Percentiles rank a stretch among this genome's conserved stretches.
Conservation (phyloP, 1,139 yeast genomes). For the Wickerhamomyces sp. region DNA sequence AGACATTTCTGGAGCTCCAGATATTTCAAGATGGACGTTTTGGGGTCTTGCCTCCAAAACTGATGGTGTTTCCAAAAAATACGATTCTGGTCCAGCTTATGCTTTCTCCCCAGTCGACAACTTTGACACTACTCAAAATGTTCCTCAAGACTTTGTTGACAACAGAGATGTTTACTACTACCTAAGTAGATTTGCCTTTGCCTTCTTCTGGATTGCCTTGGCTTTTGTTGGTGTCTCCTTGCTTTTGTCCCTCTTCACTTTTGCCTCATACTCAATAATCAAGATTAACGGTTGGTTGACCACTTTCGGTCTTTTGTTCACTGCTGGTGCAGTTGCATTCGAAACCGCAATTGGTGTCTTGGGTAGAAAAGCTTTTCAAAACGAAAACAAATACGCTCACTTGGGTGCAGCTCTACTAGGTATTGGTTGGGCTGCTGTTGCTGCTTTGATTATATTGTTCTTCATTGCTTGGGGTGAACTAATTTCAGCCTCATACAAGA, state of each 20-base stretch:
- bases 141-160: conserved; percentile 51
- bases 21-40: conserved; percentile 66
- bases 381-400: conserved; percentile 36
- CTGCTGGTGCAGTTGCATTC: conserved; percentile 55
- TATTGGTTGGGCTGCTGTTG: conserved; percentile 66
- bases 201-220: conserved; percentile 57
- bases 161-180: conserved; percentile 60
- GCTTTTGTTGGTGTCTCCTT: conserved; percentile 48
- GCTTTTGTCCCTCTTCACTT: conserved; percentile 34
- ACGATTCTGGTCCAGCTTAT: conserved; percentile 46
- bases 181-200: conserved; percentile 66
- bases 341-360: conserved; percentile 65
- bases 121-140: conserved; percentile 43
- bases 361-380: conserved; percentile 59
- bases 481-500: conserved; percentile 33
- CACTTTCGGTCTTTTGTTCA: conserved; percentile 46
- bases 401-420: conserved; percentile 59
- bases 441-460: conserved; percentile 45
- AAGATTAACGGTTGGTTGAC: conserved; percentile 50
- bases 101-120: conserved; percentile 73
- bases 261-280: conserved; percentile 41
- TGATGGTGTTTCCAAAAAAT: conserved; percentile 26
- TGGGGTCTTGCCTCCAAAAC: conserved; percentile 58
- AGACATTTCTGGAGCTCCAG: conserved; percentile 48
- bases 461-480: conserved; percentile 51